Conservation (phyloP, 2,329 filamentous ascomycete genomes). For the Cordyceps farinosa region DNA sequence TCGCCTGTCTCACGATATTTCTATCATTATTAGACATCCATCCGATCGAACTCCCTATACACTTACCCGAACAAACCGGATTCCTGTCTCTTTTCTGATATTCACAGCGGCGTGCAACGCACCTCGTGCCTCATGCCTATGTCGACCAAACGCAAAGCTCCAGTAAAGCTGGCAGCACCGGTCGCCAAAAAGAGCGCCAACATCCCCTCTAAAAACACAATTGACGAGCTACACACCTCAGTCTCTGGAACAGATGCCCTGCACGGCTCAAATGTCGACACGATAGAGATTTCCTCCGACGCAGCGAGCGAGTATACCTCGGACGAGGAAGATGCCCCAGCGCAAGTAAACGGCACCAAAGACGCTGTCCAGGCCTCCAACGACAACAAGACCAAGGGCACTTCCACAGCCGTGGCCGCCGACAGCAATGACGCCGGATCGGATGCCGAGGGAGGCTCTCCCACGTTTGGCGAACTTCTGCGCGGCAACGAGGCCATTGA, state of each 20-base stretch:
- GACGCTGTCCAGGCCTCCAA: conserved; percentile 20
- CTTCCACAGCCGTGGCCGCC: conserved; percentile 26
- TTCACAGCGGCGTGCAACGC: neutral
- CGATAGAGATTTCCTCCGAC: conserved; percentile 58
- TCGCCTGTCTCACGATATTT: neutral
- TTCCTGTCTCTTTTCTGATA: neutral
- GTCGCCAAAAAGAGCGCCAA: conserved; percentile 52
- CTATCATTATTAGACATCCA: neutral
- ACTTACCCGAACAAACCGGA: too few relatives aligned
- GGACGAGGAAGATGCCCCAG: conserved; percentile 38
- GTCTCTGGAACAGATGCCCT: conserved; percentile 45
- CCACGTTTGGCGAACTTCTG: conserved; percentile 84
- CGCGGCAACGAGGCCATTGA: conserved; percentile 73
- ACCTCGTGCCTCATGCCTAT: conserved; percentile 35
- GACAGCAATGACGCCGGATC: conserved; percentile 35
- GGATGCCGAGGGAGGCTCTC: conserved; percentile 49
- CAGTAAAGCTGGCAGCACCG: conserved; percentile 55
- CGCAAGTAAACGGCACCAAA: conserved; percentile 20
- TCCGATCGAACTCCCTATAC: neutral
- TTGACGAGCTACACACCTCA: conserved; percentile 57
- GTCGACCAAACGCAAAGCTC: conserved; percentile 60
- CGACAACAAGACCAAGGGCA: conserved; percentile 27
- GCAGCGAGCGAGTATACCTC: conserved; percentile 45
- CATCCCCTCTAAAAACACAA: conserved; percentile 44
- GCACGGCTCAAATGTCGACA: conserved; percentile 37